phyloP scores from a whole-genome alignment of 768 basidiomycete species.

The Boletus barrowsii region DNA sequence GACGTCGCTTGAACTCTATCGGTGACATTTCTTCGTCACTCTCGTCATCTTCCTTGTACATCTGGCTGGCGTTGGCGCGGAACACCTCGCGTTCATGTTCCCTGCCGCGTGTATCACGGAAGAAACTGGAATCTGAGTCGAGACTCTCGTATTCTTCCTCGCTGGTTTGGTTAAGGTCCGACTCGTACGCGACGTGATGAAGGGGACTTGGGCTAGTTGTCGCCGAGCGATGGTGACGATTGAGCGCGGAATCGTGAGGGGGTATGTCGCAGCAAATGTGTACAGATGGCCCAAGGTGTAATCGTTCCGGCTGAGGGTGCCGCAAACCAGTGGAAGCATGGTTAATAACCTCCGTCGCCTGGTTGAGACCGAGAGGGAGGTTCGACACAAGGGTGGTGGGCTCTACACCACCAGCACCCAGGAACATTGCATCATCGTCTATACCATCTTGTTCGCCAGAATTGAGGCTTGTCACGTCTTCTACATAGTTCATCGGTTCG shows the following conservation, averaged over 20 bases:
- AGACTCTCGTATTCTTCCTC: constrained; percentile 32
- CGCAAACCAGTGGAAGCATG: constrained; percentile 18
- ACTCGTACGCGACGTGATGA: constrained; percentile 32
- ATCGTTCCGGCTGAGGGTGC: constrained; percentile 33
- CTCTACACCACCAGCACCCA: constrained; percentile 50
- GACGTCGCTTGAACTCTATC: constrained; percentile 35
- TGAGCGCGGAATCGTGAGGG: constrained; percentile 19
- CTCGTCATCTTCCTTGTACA: constrained; percentile 34
- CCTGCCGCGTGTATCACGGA: constrained; percentile 26
- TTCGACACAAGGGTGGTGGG: constrained; percentile 32
- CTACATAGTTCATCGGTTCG: constrained; percentile 40
- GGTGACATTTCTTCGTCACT: constrained; percentile 35
- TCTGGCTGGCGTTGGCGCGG: constrained; percentile 32
- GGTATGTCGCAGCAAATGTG: constrained; percentile 25
- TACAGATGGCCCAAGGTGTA: constrained; percentile 18
- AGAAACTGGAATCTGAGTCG: constrained; percentile 35
- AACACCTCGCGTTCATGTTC: constrained; percentile 24
- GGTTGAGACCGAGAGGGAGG: constrained; percentile 33
- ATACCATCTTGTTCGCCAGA: constrained; percentile 44
- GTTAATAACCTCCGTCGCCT: constrained; percentile 21
- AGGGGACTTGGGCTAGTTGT: constrained; percentile 41
- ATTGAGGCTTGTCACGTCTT: constrained; percentile 43
- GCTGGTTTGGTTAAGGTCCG: constrained; percentile 28
- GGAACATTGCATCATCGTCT: constrained; percentile 51
- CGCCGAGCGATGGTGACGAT: constrained; percentile 29